These are phyloP conservation scores for Phytophthora megakarya DNA, from an alignment of 352 stramenopile genomes.

Conservation along the genomic window DNA sequence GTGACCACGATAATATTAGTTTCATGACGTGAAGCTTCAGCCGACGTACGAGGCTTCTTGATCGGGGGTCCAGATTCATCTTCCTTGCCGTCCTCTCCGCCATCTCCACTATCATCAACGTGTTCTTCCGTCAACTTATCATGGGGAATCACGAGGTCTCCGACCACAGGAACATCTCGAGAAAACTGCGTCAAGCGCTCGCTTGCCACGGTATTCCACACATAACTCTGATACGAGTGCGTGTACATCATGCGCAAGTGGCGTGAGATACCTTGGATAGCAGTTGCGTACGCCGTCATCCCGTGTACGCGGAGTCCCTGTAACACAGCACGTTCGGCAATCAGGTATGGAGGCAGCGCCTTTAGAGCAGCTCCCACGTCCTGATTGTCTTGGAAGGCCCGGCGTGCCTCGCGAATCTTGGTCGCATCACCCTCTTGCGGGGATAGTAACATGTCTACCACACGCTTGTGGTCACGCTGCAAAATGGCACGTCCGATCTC, in stretches of 20 bases:
- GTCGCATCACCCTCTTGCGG: slow-evolving; percentile 78
- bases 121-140: slow-evolving; percentile 43
- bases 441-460: slow-evolving; percentile 91
- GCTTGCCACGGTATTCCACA: slow-evolving; percentile 95
- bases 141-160: slow-evolving; percentile 90
- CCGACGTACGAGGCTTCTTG: slow-evolving; percentile 34
- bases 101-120: slow-evolving; percentile 40
- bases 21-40: slow-evolving; percentile 46
- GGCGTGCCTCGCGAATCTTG: slow-evolving; percentile 72
- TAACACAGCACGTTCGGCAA: slow-evolving; percentile 77
- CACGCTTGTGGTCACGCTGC: slow-evolving; percentile 90
- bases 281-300: slow-evolving; percentile 55
- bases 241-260: slow-evolving; percentile 92
- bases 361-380: slow-evolving; percentile 62
- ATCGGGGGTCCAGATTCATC: slow-evolving; percentile 22
- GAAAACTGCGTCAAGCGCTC: slow-evolving; percentile 84
- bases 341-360: slow-evolving; percentile 78
- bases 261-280: slow-evolving; percentile 80
- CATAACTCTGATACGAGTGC: slow-evolving; percentile 94
- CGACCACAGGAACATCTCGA: slow-evolving; percentile 70
- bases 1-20: slow-evolving; percentile 64
- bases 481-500: slow-evolving; percentile 94
- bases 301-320: slow-evolving; percentile 67
- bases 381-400: slow-evolving; percentile 66
- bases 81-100: slow-evolving; percentile 22